Base-by-base conservation (phyloP, 805 yeast genomes). In the Zygotorulaspora sp. region DNA sequence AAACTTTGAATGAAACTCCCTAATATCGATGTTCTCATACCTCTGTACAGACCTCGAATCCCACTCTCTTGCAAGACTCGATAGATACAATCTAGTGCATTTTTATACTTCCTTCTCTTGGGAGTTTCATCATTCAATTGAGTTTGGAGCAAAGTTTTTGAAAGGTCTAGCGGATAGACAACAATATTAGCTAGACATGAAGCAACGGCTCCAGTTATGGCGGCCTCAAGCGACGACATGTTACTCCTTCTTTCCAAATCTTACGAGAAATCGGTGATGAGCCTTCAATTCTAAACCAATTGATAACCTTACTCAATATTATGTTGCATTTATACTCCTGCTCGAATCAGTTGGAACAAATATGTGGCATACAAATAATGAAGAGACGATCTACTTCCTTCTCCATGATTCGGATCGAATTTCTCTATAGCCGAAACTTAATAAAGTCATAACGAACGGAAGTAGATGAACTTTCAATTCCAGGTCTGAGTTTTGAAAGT, bases 131-230 rank as follows among this genome's bases (percentile, higher is more conserved):
- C 41, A 22, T 38, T 40, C 18, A 62, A 46, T 58, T 84, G 92
- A 3, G 88, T 80, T 54, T 84, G 95, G 30, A 84, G 75, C 41
- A 80, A 67, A 0, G 92, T 83, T 56, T 84, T 84, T 44, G 83
- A 73, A 52, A 86, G 66, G 55, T 86, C 95, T 30, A 86, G 62
- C 0, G 95, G 95, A 53, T 86, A 86, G 1, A 86, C 89, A 29
- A 78, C 67, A 6, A 85, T 66, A 62, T 83, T 86, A 27, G 95
- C 95, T 34, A 83, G 58, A 15, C 80, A 80, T 1, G 94, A 84
- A 6, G 94, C 92, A 32, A 81, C 68, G 0, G 95, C 86, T 0
- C 95, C 95, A 34, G 84, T 78, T 11, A 83, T 71, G 0, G 95
- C 95, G 52, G 78, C 77, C 47, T 86, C 94, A 53, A 85, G 32